A percentile compares a stretch with the other conserved stretches of the same genome.
Conservation (phyloP, 768 basidiomycete species). For the Leucosporidium creatinivorum region DNA sequence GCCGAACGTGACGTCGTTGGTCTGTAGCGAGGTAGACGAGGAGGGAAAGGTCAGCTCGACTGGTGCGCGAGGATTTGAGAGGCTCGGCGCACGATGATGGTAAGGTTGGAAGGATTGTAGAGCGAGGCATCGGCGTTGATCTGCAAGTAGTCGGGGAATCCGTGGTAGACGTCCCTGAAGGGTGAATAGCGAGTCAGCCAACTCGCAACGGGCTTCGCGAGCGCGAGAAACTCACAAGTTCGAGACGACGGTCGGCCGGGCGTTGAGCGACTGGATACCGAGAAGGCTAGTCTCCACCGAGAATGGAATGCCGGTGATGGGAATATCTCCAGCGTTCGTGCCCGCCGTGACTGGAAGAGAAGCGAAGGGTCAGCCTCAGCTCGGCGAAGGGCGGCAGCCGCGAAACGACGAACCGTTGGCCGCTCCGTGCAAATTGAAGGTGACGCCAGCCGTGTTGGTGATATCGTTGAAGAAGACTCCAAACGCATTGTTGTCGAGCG, state of each 20-base stretch:
- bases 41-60: not conserved
- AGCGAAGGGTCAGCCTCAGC: not conserved
- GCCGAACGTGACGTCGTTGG: constrained; percentile 54
- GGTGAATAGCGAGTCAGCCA: constrained; percentile 49
- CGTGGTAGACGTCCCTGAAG: constrained; percentile 57
- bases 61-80: not conserved
- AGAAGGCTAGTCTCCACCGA: constrained; percentile 54
- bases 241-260: constrained; percentile 54
- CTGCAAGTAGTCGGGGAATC: constrained; percentile 14
- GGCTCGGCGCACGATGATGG: constrained; percentile 7
- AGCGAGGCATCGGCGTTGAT: constrained; percentile 24
- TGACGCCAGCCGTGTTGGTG: constrained; percentile 48
- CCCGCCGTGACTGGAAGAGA: constrained; percentile 11
- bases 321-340: constrained; percentile 56
- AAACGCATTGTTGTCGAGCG: constrained; percentile 55
- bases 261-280: constrained; percentile 47
- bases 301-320: constrained; percentile 59
- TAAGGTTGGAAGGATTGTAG: constrained; percentile 24
- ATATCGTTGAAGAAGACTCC: constrained; percentile 55
- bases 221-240: constrained; percentile 41
- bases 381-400: too few species aligned
- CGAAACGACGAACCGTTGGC: constrained; percentile 10
- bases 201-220: not conserved
- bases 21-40: constrained; percentile 41
- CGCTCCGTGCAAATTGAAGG: constrained; percentile 46